phyloP scores from a whole-genome alignment of 495 filamentous ascomycete genomes.

The Penicillium paradoxum region DNA sequence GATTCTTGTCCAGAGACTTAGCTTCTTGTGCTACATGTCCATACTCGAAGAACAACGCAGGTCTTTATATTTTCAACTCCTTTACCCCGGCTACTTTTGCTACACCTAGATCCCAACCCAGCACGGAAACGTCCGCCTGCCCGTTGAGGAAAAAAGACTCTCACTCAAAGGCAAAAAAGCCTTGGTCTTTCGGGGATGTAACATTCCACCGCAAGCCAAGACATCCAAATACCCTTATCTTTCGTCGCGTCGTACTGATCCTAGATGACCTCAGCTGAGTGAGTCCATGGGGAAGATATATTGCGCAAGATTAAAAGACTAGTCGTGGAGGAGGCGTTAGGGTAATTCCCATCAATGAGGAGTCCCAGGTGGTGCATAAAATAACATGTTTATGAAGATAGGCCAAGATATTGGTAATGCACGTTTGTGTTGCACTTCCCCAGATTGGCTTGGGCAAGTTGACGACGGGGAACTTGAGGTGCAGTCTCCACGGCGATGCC shows the following conservation, averaged over 20 bases:
- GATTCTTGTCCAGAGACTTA: neutral
- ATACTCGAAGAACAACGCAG: neutral
- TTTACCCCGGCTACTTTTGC: neutral
- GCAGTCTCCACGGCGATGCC: neutral
- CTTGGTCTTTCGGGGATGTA: conserved; percentile 21
- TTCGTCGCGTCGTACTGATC: conserved; percentile 18
- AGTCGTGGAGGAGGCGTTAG: neutral
- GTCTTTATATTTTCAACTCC: conserved; percentile 5
- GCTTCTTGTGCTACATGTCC: neutral
- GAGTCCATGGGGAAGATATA: neutral
- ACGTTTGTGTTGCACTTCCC: neutral
- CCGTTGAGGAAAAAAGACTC: neutral
- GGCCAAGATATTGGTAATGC: neutral
- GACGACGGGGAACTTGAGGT: neutral
- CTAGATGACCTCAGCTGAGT: conserved; percentile 9
- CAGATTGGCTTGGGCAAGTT: neutral
- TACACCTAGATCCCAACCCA: neutral
- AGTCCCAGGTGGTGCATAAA: neutral
- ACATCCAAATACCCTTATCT: neutral
- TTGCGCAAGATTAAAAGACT: neutral
- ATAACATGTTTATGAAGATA: neutral
- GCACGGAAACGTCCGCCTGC: neutral
- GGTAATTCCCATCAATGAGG: conserved; percentile 1
- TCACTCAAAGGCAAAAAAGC: conserved; percentile 4
- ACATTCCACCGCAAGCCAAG: conserved; percentile 25